Conservation (phyloP, 495 filamentous ascomycete species). For the Daldinia decipiens region DNA sequence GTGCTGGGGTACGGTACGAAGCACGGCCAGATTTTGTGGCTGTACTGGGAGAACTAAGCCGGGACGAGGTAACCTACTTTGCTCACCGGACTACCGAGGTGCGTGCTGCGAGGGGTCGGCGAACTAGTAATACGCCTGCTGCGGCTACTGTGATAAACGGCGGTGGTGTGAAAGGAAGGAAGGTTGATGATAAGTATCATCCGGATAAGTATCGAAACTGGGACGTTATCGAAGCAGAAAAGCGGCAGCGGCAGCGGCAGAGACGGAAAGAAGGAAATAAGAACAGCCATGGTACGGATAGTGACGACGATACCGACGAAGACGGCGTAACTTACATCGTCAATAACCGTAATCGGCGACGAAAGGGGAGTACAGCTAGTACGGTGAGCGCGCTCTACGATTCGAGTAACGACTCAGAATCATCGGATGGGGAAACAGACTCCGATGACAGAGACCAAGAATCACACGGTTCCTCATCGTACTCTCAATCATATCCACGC, state of each 20-base stretch:
- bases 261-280: conserved; percentile 35
- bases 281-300: conserved; percentile 22
- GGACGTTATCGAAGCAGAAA: conserved; percentile 39
- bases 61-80: conserved; percentile 68
- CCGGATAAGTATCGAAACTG: conserved; percentile 46
- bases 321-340: conserved; percentile 40
- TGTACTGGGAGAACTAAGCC: conserved; percentile 69
- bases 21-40: conserved; percentile 74
- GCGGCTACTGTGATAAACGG: neutral
- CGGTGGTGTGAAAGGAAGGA: conserved; percentile 23
- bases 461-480: conserved; percentile 17
- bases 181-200: conserved; percentile 36
- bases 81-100: conserved; percentile 66
- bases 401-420: conserved; percentile 36
- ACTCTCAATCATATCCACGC: conserved; percentile 39
- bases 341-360: conserved; percentile 22
- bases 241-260: conserved; percentile 10
- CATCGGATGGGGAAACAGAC: conserved; percentile 9
- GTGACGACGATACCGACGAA: conserved; percentile 41
- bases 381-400: conserved; percentile 44
- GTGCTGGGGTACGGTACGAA: conserved; percentile 73
- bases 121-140: conserved; percentile 7
- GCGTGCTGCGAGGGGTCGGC: conserved; percentile 53
- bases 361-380: conserved; percentile 37
- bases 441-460: conserved; percentile 20